These are phyloP conservation scores for Nymphaea thermarum DNA, from an alignment of 164 flowering plant species.

Conservation along the genomic window DNA sequence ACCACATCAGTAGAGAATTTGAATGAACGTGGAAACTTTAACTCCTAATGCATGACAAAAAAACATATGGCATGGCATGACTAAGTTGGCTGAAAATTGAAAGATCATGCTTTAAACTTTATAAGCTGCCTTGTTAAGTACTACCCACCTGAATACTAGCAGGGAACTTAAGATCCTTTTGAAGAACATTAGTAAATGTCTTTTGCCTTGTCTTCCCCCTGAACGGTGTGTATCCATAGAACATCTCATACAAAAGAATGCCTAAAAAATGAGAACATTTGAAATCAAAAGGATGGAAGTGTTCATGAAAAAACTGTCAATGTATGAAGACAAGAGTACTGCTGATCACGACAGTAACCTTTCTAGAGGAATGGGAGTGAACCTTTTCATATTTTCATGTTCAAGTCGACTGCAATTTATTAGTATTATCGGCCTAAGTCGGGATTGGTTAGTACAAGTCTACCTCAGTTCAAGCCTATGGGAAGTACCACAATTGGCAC, in stretches of 20 bases:
- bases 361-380: too few relatives aligned
- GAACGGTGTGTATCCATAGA: slow-evolving; percentile 93
- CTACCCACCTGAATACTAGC: slow-evolving; percentile 42
- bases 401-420: too few relatives aligned
- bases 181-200: slow-evolving; percentile 85
- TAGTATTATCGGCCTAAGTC: too few relatives aligned
- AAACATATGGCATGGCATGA: not conserved
- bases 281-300: not conserved
- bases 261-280: slow-evolving; percentile 25
- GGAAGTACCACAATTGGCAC: too few relatives aligned
- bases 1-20: too few relatives aligned
- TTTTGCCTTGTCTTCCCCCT: slow-evolving; percentile 96
- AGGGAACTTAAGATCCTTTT: slow-evolving; percentile 83
- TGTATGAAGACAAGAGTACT: too few relatives aligned
- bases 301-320: too few relatives aligned
- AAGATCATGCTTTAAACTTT: not conserved
- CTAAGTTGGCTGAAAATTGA: not conserved
- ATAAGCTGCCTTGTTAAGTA: not conserved
- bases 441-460: too few relatives aligned
- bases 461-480: too few relatives aligned
- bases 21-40: too few relatives aligned
- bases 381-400: too few relatives aligned
- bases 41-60: not conserved
- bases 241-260: slow-evolving; percentile 91
- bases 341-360: too few relatives aligned